A percentile compares a stretch with the other conserved stretches of the same genome.
These are phyloP conservation scores for Tulasnella sp. DNA, from an alignment of 768 basidiomycete species.

Conservation along the genomic window DNA sequence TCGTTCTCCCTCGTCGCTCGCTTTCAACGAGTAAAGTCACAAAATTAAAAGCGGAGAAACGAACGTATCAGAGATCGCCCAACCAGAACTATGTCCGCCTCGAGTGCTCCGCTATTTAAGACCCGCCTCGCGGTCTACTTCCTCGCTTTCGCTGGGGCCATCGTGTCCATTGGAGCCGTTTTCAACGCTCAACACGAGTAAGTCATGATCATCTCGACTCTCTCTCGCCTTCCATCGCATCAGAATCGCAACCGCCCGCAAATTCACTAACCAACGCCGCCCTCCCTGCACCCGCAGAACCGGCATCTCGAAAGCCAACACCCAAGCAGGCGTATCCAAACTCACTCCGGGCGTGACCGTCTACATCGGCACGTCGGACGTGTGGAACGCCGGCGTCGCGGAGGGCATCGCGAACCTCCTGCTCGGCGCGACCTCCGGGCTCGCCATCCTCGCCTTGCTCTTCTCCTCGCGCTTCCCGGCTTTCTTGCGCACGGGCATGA, in stretches of 20 bases:
- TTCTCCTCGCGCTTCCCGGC: not conserved
- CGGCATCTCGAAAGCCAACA: slow-evolving; percentile 14
- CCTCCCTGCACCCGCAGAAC: not conserved
- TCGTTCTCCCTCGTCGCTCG: not conserved
- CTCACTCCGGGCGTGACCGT: slow-evolving; percentile 2
- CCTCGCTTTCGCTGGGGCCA: not conserved
- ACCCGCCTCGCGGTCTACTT: slow-evolving; percentile 1
- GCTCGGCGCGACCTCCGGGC: not conserved
- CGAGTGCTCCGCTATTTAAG: not conserved
- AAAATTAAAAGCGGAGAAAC: not conserved
- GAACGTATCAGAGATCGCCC: not conserved
- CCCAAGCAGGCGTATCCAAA: slow-evolving; percentile 10
- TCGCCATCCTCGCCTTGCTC: slow-evolving; percentile 20
- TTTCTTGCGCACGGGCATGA: slow-evolving; percentile 5
- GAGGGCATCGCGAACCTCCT: slow-evolving; percentile 22
- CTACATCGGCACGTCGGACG: slow-evolving; percentile 29
- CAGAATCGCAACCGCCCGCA: not conserved
- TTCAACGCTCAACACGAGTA: slow-evolving; percentile 4
- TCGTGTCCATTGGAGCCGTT: not conserved
- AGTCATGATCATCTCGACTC: not conserved
- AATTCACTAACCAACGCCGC: not conserved
- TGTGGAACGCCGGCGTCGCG: slow-evolving; percentile 17
- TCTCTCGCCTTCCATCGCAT: not conserved
- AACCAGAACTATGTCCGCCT: not conserved
- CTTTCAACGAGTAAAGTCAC: not conserved